A percentile compares a stretch with the other conserved stretches of the same genome.
Evolutionary conservation across 2,329 filamentous ascomycete genomes (phyloP).

Genomic region (Bipolaris bicolor): DNA sequence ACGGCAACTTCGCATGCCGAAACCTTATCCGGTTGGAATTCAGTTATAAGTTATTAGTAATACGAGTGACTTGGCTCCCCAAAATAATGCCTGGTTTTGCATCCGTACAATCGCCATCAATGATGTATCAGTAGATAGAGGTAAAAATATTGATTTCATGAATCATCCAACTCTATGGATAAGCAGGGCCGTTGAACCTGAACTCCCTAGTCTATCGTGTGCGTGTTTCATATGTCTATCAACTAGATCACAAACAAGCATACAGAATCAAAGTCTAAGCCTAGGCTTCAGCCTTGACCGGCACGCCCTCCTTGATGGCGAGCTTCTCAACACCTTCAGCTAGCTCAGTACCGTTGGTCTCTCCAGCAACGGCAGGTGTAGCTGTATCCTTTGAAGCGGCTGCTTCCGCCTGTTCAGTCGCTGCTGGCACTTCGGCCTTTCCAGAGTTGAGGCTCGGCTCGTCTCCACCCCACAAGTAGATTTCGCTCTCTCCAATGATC

Average conservation of each 20-base stretch:
- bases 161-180: neutral
- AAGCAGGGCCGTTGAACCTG: too few species aligned
- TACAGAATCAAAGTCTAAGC: neutral
- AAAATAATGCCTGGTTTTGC: too few species aligned
- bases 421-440: slow-evolving; percentile 6
- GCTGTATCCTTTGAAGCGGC: neutral
- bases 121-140: neutral
- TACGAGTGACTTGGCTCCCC: too few species aligned
- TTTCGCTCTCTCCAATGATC: slow-evolving; percentile 83
- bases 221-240: neutral
- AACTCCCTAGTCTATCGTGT: neutral
- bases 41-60: too few species aligned
- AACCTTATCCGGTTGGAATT: too few species aligned
- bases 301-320: slow-evolving; percentile 31
- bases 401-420: neutral
- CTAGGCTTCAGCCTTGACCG: slow-evolving; percentile 21
- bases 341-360: slow-evolving; percentile 15
- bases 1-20: too few species aligned
- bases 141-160: neutral
- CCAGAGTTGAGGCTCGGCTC: slow-evolving; percentile 33
- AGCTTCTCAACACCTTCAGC: slow-evolving; percentile 32
- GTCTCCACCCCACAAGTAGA: slow-evolving; percentile 78
- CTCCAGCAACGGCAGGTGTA: slow-evolving; percentile 1
- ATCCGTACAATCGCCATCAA: too few species aligned
- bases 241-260: neutral